These are phyloP conservation scores for Diaporthe sp. DNA, from an alignment of 2,329 filamentous ascomycete species.

Conservation along the genomic window DNA sequence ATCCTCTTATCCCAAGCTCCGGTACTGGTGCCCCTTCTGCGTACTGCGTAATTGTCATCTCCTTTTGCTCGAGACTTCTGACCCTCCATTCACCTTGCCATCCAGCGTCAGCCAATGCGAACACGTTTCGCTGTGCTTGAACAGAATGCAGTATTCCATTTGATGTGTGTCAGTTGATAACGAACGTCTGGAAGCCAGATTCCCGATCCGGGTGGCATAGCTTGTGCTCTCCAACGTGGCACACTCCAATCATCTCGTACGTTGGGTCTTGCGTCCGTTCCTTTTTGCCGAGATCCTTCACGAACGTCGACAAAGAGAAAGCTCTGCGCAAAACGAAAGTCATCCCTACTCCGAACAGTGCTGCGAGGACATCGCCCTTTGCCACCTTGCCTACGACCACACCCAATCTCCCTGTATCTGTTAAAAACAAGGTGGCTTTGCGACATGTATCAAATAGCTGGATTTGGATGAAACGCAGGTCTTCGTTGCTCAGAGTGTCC, in stretches of 20 bases:
- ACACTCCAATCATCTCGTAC: background rate
- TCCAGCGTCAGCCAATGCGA: too few relatives aligned
- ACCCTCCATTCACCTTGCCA: too few relatives aligned
- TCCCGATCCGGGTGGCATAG: background rate
- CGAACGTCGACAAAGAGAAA: background rate
- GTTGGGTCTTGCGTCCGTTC: background rate
- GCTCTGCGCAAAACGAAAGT: background rate
- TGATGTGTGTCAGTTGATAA: background rate
- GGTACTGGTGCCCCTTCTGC: too few relatives aligned
- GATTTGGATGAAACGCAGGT: background rate
- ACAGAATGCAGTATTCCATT: background rate
- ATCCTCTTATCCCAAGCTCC: too few relatives aligned
- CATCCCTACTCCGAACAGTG: constrained; percentile 21
- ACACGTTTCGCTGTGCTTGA: too few relatives aligned
- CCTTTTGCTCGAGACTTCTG: too few relatives aligned
- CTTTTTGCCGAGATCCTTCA: background rate
- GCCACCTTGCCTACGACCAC: background rate
- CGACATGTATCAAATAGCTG: background rate
- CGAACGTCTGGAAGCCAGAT: background rate
- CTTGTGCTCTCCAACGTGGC: background rate
- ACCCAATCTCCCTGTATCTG: constrained; percentile 9
- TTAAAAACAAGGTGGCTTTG: background rate
- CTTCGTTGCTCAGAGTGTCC: background rate
- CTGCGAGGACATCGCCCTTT: constrained; percentile 9
- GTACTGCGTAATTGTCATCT: too few relatives aligned